Evolutionary conservation across 2,329 filamentous ascomycete genomes (phyloP).

Genomic region (Aspergillus ibericus): DNA sequence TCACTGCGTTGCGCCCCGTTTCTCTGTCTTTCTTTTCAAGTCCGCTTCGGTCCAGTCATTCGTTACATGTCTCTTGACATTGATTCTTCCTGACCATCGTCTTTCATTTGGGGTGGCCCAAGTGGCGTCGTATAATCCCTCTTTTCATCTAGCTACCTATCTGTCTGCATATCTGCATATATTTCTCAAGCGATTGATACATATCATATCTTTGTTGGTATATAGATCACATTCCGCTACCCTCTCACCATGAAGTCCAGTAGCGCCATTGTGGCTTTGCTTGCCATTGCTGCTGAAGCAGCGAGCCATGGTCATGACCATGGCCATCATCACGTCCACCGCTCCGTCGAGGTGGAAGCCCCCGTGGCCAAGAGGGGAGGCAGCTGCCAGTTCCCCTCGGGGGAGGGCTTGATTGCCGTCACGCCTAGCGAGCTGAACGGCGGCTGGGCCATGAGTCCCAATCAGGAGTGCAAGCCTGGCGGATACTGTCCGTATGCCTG

Average conservation of each 20-base stretch:
- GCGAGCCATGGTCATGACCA: slow-evolving; percentile 28
- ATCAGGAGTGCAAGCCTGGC: slow-evolving; percentile 66
- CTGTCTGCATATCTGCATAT: slow-evolving; percentile 7
- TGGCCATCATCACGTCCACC: slow-evolving; percentile 23
- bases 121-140: not conserved
- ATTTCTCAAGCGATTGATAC: not conserved
- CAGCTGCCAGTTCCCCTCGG: slow-evolving; percentile 65
- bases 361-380: slow-evolving; percentile 55
- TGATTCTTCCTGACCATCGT: slow-evolving; percentile 18
- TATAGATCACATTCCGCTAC: not conserved
- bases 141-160: not conserved
- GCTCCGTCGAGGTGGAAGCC: slow-evolving; percentile 25
- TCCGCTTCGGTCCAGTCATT: slow-evolving; percentile 20
- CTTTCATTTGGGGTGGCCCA: slow-evolving; percentile 18
- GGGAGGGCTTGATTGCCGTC: slow-evolving; percentile 66
- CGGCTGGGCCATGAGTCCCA: slow-evolving; percentile 78
- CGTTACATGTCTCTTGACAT: slow-evolving; percentile 20
- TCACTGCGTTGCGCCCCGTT: slow-evolving; percentile 5
- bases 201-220: not conserved
- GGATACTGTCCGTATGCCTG: slow-evolving; percentile 77
- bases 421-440: slow-evolving; percentile 65
- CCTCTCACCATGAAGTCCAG: slow-evolving; percentile 35
- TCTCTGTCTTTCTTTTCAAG: slow-evolving; percentile 1
- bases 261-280: slow-evolving; percentile 35
- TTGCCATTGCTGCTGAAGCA: slow-evolving; percentile 40